Percentiles rank a stretch among this genome's conserved stretches.
Evolutionary conservation across 2,329 filamentous ascomycete species (phyloP).

Genomic region (Stachybotrys elegans): DNA sequence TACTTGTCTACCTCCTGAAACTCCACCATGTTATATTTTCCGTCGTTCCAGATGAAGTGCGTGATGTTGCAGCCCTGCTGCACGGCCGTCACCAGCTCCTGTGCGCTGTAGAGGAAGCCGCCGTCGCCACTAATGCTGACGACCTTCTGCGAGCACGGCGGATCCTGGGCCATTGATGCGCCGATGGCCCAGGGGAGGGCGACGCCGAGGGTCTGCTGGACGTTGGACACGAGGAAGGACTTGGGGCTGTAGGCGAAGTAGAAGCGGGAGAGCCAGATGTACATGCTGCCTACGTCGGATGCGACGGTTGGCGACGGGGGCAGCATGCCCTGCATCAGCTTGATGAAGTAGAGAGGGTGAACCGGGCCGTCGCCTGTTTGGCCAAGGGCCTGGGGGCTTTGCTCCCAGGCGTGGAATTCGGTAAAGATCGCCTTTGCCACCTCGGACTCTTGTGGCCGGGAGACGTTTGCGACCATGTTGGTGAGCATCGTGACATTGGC

Average conservation of each 20-base stretch:
- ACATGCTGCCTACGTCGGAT: background rate
- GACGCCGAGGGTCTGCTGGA: background rate
- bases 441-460: background rate
- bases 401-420: background rate
- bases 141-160: background rate
- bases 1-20: background rate
- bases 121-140: background rate
- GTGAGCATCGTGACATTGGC: background rate
- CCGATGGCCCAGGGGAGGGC: background rate
- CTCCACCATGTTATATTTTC: background rate
- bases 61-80: background rate
- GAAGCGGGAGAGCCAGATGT: background rate
- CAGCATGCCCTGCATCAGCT: background rate
- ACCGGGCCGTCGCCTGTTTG: background rate
- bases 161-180: background rate
- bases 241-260: background rate
- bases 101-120: background rate
- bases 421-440: background rate
- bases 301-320: background rate
- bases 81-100: background rate
- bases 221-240: background rate
- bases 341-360: background rate
- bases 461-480: background rate
- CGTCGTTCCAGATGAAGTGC: background rate
- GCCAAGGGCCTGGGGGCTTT: background rate